These are phyloP conservation scores for Dryas integrifolia DNA, from an alignment of 331 rosid species.

Conservation along the genomic window DNA sequence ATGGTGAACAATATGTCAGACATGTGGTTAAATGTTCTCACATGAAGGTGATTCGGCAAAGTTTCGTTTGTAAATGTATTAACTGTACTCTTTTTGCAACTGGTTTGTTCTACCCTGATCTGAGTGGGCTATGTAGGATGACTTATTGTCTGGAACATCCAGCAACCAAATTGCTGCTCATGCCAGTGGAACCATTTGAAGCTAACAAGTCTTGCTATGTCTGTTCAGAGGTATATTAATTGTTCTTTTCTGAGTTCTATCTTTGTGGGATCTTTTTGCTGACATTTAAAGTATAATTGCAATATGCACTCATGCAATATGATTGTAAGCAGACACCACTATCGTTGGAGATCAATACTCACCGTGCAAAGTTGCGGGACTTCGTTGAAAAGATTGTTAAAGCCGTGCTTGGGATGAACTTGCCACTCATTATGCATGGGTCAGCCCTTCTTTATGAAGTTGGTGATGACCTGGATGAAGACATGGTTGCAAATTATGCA, in stretches of 20 bases:
- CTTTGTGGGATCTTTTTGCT: slow-evolving; percentile 1
- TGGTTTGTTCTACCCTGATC: slow-evolving; percentile 15
- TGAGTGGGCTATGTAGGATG: slow-evolving; percentile 53
- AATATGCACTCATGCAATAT: slow-evolving; percentile 13
- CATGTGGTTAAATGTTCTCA: not conserved
- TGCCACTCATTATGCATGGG: slow-evolving; percentile 79
- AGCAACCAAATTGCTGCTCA: slow-evolving; percentile 74
- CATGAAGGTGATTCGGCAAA: not conserved
- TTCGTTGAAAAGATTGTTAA: slow-evolving; percentile 82
- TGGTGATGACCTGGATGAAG: slow-evolving; percentile 87
- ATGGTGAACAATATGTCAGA: not conserved
- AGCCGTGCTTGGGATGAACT: slow-evolving; percentile 86
- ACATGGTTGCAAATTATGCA: slow-evolving; percentile 65
- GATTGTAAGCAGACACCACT: slow-evolving; percentile 70
- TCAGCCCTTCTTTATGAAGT: slow-evolving; percentile 79
- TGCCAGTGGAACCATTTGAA: slow-evolving; percentile 98
- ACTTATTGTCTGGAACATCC: slow-evolving; percentile 96
- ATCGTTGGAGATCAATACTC: slow-evolving; percentile 78
- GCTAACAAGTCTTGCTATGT: slow-evolving; percentile 92
- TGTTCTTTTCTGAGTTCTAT: not conserved
- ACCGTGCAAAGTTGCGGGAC: slow-evolving; percentile 75
- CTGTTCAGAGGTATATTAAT: slow-evolving; percentile 75
- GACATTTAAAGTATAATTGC: slow-evolving; percentile 11
- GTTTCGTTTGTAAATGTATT: not conserved
- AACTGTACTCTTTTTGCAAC: not conserved